These are phyloP conservation scores for Phycomyces blakesleeanus DNA, from an alignment of 192 early-diverging fungal genomes.

Conservation along the genomic window DNA sequence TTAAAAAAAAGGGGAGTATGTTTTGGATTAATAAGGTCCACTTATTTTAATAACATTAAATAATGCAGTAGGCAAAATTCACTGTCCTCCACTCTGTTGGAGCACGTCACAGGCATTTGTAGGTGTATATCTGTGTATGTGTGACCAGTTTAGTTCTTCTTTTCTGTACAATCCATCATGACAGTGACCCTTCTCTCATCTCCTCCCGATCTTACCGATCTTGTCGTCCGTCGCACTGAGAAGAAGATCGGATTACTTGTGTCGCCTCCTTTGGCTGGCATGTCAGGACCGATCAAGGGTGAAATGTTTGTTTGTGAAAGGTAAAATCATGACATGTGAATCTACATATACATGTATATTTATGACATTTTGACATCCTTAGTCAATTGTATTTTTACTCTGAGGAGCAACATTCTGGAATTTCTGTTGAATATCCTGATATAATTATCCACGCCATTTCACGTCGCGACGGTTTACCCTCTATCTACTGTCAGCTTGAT, in stretches of 20 bases:
- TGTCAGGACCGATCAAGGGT: conserved; percentile 32
- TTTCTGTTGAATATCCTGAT: conserved; percentile 58
- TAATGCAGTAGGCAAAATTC: too few species aligned
- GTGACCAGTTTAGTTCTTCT: too few species aligned
- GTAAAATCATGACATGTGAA: conserved; percentile 14
- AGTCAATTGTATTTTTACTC: conserved; percentile 58
- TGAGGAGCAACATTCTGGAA: conserved; percentile 35
- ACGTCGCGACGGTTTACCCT: conserved; percentile 45
- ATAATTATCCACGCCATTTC: conserved; percentile 72
- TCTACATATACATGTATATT: not conserved
- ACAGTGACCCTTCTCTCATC: conserved; percentile 29
- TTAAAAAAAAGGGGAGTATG: too few species aligned
- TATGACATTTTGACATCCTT: not conserved
- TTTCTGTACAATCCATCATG: conserved; percentile 13
- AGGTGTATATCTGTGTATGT: too few species aligned
- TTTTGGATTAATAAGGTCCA: too few species aligned
- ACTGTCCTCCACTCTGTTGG: too few species aligned
- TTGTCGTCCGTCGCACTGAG: conserved; percentile 16
- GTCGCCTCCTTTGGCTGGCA: conserved; percentile 28
- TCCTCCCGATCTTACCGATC: conserved; percentile 19
- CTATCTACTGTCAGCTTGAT: conserved; percentile 68
- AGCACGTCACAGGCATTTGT: too few species aligned
- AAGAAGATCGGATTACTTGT: conserved; percentile 22
- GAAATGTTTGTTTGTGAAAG: conserved; percentile 47
- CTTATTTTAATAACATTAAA: too few species aligned